Evolutionary conservation across 192 early-diverging fungal genomes (phyloP), one percentile per base, ranked within the genome.

Genomic region (Podila verticillata): DNA sequence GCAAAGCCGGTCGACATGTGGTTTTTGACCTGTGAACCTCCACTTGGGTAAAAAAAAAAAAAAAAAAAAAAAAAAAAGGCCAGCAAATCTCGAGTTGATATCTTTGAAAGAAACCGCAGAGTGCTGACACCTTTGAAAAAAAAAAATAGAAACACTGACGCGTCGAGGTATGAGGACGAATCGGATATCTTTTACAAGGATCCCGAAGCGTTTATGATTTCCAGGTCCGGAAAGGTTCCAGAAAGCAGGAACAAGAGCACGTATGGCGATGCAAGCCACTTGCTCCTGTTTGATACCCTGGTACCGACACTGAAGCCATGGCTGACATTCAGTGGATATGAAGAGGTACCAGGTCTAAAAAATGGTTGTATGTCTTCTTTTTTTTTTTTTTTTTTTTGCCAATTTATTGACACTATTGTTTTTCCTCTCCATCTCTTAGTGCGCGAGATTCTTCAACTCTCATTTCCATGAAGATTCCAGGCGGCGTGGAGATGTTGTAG

Each of bases 11-110:
- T 68, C 7, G 9, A 66, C 9, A 91, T 97, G 91, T 89, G 93
- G 85, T 96, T 96, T 65, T 78, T 99, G 48, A 93, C 93, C 8
- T 99, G 97, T 81, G 96, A 97, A 49, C 98, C 98, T 29, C 97
- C 96, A 4, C 71, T 97, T 30, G 77, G 75, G 87, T 87, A 83
- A 64, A 72, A 34, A 8, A 29, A 48, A 17, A 51, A n/a, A 29
- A 20, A 36, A 57, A 19, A 7, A 83, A 64, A 72, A 34, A 8
- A 29, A 48, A 17, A 51, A n/a, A 29, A 20, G n/a, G n/a, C n/a
- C n/a, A n/a, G n/a, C n/a, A 36, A 57, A 19, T 2, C 51, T 29
- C 29, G 66, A 67, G 48, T 12, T 5, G 15, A 47, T n/a, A 24
- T 3, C 4, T 9, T 5, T n/a, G 48, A 49, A 56, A 54, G 31